phyloP scores from a whole-genome alignment of 345 rosid genomes.

The Physaria fendleri region DNA sequence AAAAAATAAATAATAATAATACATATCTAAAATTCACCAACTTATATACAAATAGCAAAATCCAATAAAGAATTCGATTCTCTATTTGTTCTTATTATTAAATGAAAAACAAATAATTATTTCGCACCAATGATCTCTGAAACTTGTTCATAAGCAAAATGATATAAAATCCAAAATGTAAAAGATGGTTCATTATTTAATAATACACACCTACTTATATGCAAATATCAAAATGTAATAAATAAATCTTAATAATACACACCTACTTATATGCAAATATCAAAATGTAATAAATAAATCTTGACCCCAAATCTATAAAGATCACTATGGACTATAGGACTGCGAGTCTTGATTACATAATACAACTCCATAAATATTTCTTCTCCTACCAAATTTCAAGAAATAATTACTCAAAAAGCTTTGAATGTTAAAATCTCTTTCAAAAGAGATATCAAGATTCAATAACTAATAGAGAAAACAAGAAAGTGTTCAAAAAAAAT shows the following conservation, averaged over 20 bases:
- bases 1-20: background rate
- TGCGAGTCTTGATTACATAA: background rate
- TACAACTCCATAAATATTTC: constrained; percentile 13
- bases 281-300: constrained; percentile 5
- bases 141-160: no score
- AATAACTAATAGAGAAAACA: constrained; percentile 14
- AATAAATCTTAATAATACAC: constrained; percentile 4
- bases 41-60: background rate
- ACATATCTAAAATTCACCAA: constrained; percentile 7
- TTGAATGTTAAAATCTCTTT: constrained; percentile 9
- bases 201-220: constrained; percentile 7
- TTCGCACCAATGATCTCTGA: no score
- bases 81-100: no score
- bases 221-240: background rate
- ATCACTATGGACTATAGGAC: constrained; percentile 4
- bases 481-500: constrained; percentile 30
- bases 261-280: constrained; percentile 7
- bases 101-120: no score
- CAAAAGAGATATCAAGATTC: constrained; percentile 12
- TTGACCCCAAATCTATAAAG: constrained; percentile 8
- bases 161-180: no score
- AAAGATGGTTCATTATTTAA: no score
- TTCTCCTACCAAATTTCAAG: constrained; percentile 12
- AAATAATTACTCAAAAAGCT: constrained; percentile 10
- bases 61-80: constrained; percentile 18